phyloP scores from a whole-genome alignment of 169 alveolate species.

The Babesia gibsoni region DNA sequence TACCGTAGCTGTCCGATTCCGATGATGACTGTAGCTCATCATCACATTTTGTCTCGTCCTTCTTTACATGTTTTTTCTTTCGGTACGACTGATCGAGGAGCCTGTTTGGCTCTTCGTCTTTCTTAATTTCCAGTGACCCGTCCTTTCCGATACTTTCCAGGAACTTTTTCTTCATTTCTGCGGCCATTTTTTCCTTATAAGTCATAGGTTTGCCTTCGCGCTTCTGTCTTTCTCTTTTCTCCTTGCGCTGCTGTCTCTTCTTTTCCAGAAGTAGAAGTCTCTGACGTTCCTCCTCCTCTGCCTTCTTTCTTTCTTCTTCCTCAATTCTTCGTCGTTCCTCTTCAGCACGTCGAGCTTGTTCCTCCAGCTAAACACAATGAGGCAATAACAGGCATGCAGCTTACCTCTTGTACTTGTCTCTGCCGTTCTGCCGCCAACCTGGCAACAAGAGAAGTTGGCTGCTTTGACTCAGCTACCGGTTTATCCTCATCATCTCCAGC shows the following conservation, averaged over 20 bases:
- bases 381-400: slow-evolving; percentile 25
- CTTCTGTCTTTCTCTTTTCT: slow-evolving; percentile 76
- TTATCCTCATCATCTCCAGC: slow-evolving; percentile 22
- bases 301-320: slow-evolving; percentile 74
- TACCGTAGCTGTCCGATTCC: background rate
- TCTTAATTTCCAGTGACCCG: slow-evolving; percentile 55
- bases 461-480: slow-evolving; percentile 7
- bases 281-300: slow-evolving; percentile 53
- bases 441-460: slow-evolving; percentile 73
- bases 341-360: slow-evolving; percentile 70
- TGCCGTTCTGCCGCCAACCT: slow-evolving; percentile 80
- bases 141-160: slow-evolving; percentile 71
- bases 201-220: slow-evolving; percentile 80
- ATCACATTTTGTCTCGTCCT: slow-evolving; percentile 17
- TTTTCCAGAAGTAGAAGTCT: slow-evolving; percentile 60
- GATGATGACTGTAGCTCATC: background rate
- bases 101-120: slow-evolving; percentile 42
- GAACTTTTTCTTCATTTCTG: slow-evolving; percentile 72
- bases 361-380: slow-evolving; percentile 69
- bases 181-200: slow-evolving; percentile 76
- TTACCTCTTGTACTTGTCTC: slow-evolving; percentile 67
- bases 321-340: slow-evolving; percentile 74
- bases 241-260: slow-evolving; percentile 75
- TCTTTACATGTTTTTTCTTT: slow-evolving; percentile 29
- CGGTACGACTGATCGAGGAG: slow-evolving; percentile 1